Evolutionary conservation across 331 rosid genomes (phyloP), one percentile per base, ranked within the genome.

Genomic region (Rhamnella rubrinervis): DNA sequence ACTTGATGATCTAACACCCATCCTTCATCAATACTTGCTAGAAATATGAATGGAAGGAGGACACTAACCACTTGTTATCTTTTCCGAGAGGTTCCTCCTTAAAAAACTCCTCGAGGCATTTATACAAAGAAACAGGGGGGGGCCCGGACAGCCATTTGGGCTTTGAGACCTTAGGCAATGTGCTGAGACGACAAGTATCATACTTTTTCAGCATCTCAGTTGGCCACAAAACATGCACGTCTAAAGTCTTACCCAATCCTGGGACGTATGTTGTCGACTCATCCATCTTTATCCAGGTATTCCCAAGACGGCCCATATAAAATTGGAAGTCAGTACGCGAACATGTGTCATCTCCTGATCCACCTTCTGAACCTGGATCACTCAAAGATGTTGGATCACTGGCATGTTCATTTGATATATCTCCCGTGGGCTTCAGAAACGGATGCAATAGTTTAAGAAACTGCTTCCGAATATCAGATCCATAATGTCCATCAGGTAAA

Each of bases 61-160:
- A 61, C 64, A 82, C 98, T 86, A 66, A 92, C 98, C 98, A 92
- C 96, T 86, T 92, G 74, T 92, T 89, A 49, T 88, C 93, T 38
- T 88, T 96, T 65, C 96, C 96, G 55, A 89, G 78, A 59, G 96
- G 98, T 69, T 92, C 98, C 82, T 84, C 93, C 84, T 84, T 89
- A 83, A 86, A 82, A 77, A 89, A 92, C 61, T 96, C 90, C 82
- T 89, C 96, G 46, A 92, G 96, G 83, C 98, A 89, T 77, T 87
- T 78, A 81, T 83, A 85, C 49, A 92, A 65, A 75, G 91, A 85
- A 65, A 88, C 73, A 5, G 91, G 90, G 25, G 75, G 90, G 25
- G 75, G 73, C 79, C 64, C 64, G 10, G 73, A 7, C 44, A 64
- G 53, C 41, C 38, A 19, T 40, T 56, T 82, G 66, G 82, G 78